A percentile compares a stretch with the other conserved stretches of the same genome.
Conservation (phyloP, 352 stramenopile genomes). For the Globisporangium acanthophoron region DNA sequence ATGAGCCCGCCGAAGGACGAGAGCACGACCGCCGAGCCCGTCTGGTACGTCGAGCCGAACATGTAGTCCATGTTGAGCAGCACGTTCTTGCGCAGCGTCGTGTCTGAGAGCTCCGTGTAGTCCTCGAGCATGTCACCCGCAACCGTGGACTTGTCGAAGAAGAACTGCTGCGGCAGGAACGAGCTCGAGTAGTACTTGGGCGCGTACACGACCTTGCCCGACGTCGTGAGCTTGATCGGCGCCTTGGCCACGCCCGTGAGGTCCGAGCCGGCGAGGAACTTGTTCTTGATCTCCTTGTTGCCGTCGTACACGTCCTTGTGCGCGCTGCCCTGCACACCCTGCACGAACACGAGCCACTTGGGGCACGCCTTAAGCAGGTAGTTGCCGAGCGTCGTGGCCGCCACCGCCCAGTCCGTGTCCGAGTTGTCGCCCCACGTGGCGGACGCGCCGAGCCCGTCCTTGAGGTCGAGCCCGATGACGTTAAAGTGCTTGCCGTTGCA, state of each 20-base stretch:
- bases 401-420: slow-evolving; percentile 69
- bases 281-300: slow-evolving; percentile 48
- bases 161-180: slow-evolving; percentile 52
- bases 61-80: slow-evolving; percentile 79
- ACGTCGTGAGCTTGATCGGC: slow-evolving; percentile 52
- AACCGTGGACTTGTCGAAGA: slow-evolving; percentile 44
- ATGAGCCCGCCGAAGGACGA: slow-evolving; percentile 81
- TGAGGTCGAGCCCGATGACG: slow-evolving; percentile 82
- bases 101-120: slow-evolving; percentile 54
- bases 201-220: slow-evolving; percentile 78
- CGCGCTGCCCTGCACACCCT: slow-evolving; percentile 60
- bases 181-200: slow-evolving; percentile 77
- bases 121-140: slow-evolving; percentile 53
- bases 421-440: slow-evolving; percentile 74
- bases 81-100: slow-evolving; percentile 55
- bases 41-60: slow-evolving; percentile 59
- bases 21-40: slow-evolving; percentile 58
- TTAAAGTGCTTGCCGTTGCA: slow-evolving; percentile 84
- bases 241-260: slow-evolving; percentile 34
- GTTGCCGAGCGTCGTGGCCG: slow-evolving; percentile 62
- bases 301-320: slow-evolving; percentile 63
- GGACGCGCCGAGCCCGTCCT: slow-evolving; percentile 53
- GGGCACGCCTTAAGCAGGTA: slow-evolving; percentile 61
- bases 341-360: slow-evolving; percentile 74
- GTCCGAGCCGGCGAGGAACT: slow-evolving; percentile 63